Percentiles rank a stretch among this genome's conserved stretches.
Conservation (phyloP, 169 alveolate species). For the Eimeria brunetti region DNA sequence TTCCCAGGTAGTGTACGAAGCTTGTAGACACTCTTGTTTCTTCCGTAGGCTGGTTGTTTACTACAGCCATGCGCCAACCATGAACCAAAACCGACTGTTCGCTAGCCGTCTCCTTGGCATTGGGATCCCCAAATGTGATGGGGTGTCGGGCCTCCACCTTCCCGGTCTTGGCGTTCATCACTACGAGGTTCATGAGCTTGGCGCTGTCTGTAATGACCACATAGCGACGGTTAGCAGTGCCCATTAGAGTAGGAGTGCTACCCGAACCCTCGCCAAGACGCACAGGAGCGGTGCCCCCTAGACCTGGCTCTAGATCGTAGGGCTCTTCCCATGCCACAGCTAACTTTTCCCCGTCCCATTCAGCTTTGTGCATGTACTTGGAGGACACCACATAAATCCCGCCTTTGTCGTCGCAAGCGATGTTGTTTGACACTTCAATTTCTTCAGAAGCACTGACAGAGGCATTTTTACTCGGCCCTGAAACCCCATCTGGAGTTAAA, state of each 20-base stretch:
- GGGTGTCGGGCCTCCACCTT: conserved; percentile 76
- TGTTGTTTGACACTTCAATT: conserved; percentile 79
- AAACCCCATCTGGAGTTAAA: conserved; percentile 47
- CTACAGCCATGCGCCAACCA: conserved; percentile 83
- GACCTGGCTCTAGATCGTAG: conserved; percentile 54
- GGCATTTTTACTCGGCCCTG: background rate
- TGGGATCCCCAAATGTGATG: conserved; percentile 77
- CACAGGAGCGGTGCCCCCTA: conserved; percentile 71
- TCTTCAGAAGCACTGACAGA: conserved; percentile 9
- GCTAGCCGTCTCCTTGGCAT: conserved; percentile 69
- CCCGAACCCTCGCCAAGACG: conserved; percentile 81
- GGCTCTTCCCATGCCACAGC: conserved; percentile 77
- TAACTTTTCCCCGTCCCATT: conserved; percentile 71
- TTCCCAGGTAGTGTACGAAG: conserved; percentile 69
- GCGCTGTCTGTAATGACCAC: conserved; percentile 80
- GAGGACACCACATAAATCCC: conserved; percentile 80
- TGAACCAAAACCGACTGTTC: conserved; percentile 82
- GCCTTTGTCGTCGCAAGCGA: conserved; percentile 79
- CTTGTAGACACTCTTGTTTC: conserved; percentile 66
- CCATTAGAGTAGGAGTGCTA: conserved; percentile 81
- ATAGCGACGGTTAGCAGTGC: conserved; percentile 44
- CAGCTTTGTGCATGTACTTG: conserved; percentile 77
- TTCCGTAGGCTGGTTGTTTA: conserved; percentile 77
- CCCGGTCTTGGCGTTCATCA: conserved; percentile 76
- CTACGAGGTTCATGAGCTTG: conserved; percentile 75